These are phyloP conservation scores for Dryadomyces sulphureus DNA, from an alignment of 2,329 filamentous ascomycete genomes.

Conservation along the genomic window DNA sequence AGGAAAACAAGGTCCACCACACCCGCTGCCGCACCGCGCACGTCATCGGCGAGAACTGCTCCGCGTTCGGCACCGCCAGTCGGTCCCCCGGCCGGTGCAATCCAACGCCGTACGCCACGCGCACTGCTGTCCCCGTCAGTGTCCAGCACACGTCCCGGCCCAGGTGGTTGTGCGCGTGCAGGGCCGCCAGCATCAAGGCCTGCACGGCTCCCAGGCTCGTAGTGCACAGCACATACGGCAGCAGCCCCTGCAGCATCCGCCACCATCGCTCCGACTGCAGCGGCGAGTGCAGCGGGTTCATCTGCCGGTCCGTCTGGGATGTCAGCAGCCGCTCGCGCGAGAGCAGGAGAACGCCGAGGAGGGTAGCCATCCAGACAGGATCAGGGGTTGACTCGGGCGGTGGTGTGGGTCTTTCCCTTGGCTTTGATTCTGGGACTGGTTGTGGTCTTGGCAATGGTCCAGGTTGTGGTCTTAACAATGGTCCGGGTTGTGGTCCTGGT, in stretches of 20 bases:
- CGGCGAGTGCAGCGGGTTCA: not conserved
- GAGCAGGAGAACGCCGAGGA: not conserved
- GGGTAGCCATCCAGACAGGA: not conserved
- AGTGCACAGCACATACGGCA: not conserved
- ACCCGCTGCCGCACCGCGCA: not conserved
- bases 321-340: not conserved
- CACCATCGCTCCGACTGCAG: not conserved
- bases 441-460: no score
- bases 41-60: not conserved
- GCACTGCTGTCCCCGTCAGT: not conserved
- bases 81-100: not conserved
- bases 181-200: not conserved
- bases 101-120: not conserved
- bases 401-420: no score
- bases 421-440: no score
- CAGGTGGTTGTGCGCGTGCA: not conserved
- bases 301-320: not conserved
- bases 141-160: not conserved
- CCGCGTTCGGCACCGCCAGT: not conserved
- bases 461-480: no score
- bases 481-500: no score
- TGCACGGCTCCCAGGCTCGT: not conserved
- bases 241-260: not conserved
- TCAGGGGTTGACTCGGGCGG: no score
- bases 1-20: not conserved